These are phyloP conservation scores for Fusarium austroafricanum DNA, from an alignment of 2,329 filamentous ascomycete genomes.

Conservation along the genomic window DNA sequence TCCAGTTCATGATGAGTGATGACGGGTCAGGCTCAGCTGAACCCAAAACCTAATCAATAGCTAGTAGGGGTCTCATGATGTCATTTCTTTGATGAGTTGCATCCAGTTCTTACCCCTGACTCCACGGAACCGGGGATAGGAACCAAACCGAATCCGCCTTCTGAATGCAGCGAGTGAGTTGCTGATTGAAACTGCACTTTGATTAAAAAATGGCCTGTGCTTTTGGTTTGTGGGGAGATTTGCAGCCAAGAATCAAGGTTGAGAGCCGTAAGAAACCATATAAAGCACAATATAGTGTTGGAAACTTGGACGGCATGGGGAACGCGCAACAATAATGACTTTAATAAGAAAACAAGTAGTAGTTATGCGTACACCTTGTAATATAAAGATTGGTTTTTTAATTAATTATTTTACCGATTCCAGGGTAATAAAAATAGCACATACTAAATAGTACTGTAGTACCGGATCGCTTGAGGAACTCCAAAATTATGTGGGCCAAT, in stretches of 20 bases:
- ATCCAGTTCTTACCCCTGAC: slow-evolving; percentile 37
- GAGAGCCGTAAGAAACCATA: not conserved
- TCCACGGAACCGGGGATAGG: slow-evolving; percentile 18
- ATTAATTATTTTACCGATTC: not conserved
- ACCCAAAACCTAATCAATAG: slow-evolving; percentile 21
- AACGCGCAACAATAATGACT: not conserved
- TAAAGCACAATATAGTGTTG: slow-evolving; percentile 5
- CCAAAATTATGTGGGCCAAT: slow-evolving; percentile 9
- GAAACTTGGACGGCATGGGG: not conserved
- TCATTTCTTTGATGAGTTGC: slow-evolving; percentile 36
- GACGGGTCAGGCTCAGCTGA: slow-evolving; percentile 18
- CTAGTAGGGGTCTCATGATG: slow-evolving; percentile 44
- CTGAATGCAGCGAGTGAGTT: slow-evolving; percentile 34
- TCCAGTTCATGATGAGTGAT: not conserved
- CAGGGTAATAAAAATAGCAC: not conserved
- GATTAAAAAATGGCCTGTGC: slow-evolving; percentile 37
- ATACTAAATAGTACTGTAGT: no score
- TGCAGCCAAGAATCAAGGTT: slow-evolving; percentile 26
- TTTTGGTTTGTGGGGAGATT: slow-evolving; percentile 32
- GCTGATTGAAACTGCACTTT: slow-evolving; percentile 13
- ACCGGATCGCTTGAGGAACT: not conserved
- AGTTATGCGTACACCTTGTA: not conserved
- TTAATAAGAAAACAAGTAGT: not conserved
- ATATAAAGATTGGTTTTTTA: not conserved
- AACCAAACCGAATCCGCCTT: slow-evolving; percentile 13